Evolutionary conservation across 768 basidiomycete genomes (phyloP).

Genomic region (Butyriboletus loyo): DNA sequence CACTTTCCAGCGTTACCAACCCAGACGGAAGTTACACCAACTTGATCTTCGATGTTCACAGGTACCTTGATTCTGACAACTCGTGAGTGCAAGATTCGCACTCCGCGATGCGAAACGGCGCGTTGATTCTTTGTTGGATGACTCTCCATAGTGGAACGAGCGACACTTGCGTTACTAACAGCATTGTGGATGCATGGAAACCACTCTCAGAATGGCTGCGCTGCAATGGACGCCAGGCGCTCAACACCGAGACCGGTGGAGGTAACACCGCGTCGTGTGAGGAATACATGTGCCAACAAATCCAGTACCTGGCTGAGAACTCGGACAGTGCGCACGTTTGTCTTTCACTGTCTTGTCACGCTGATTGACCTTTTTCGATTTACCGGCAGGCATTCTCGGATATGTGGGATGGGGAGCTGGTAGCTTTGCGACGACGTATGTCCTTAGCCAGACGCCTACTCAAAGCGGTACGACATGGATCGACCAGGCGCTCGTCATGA

Average conservation of each 20-base stretch:
- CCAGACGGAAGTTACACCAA: conserved; percentile 7
- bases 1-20: conserved; percentile 4
- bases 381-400: conserved; percentile 7
- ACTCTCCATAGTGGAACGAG: neutral
- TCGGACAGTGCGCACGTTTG: conserved; percentile 7
- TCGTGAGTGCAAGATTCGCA: conserved; percentile 5
- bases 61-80: conserved; percentile 12
- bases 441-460: conserved; percentile 9
- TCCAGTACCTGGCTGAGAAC: conserved; percentile 8
- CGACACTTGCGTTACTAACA: conserved; percentile 3
- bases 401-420: conserved; percentile 13
- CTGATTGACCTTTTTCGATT: neutral
- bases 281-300: conserved; percentile 22
- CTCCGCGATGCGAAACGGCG: neutral
- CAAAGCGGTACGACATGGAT: conserved; percentile 1
- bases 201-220: conserved; percentile 27
- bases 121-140: neutral
- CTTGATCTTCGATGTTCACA: conserved; percentile 13
- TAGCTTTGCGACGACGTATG: conserved; percentile 1
- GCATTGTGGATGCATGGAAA: conserved; percentile 32
- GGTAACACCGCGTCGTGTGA: conserved; percentile 48
- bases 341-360: neutral
- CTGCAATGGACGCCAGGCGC: conserved; percentile 39
- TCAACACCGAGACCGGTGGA: conserved; percentile 59
- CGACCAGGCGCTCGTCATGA: conserved; percentile 1